Evolutionary conservation across 805 yeast species (phyloP), one percentile per base, ranked within the genome.

Genomic region (Candida chauliodis): DNA sequence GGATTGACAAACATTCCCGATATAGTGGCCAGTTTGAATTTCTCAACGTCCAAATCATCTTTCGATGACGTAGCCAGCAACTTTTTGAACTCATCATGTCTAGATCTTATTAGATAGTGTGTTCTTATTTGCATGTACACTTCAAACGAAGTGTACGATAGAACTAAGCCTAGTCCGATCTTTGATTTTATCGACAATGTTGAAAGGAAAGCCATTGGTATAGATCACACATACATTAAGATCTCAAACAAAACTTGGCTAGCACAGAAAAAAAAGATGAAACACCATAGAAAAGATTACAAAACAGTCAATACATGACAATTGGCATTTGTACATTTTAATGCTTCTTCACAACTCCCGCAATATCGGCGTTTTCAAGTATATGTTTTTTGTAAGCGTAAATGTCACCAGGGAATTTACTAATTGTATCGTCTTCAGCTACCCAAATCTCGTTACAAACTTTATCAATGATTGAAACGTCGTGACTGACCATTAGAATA

Each of bases 391-490:
- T 93, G 66, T 93, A 93, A 51, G 79, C 98, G 48, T 81, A 77
- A 50, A 93, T 93, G 43, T 74, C 69, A 50, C 99, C 99, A 11
- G 73, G 71, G 68, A 86, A 86, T 59, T 81, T 81, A 51, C 66
- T 71, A 25, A 91, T 96, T 2, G 78, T 71, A 41, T 91, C 93
- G 40, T 79, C 74, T 57, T 93, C 99, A 60, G 95, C 83, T 31
- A 89, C 95, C 96, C 96, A 91, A 44, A 93, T 86, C 60, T 93
- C 95, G 42, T 84, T 81, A 70, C 97, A 88, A 9, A 91, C 96
- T 39, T 77, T 74, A 51, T 84, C 79, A 52, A 93, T 93, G 56
- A 91, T 84, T 20, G 89, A 71, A 30, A 93, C 97, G 71, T 93
- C 99, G 75, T 93, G 99, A 36, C 96, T 85, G 42, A 93, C 99